Conservation (phyloP, 1,284 basidiomycete genomes). For the Ustilago loliicola region DNA sequence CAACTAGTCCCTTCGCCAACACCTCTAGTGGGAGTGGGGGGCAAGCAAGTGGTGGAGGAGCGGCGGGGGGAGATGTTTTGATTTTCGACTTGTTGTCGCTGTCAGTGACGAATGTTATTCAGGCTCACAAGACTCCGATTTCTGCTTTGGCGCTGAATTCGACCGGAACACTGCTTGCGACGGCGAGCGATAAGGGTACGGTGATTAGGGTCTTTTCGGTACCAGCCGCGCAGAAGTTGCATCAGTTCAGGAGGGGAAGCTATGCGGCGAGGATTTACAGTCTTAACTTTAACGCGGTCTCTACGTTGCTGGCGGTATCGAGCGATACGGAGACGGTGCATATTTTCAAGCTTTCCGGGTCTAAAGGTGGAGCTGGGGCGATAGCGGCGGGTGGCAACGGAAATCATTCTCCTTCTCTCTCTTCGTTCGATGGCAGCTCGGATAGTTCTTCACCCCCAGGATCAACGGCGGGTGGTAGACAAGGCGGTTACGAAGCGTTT, state of each 20-base stretch:
- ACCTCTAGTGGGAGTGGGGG: slow-evolving; percentile 33
- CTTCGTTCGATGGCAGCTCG: slow-evolving; percentile 24
- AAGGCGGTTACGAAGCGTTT: slow-evolving; percentile 71
- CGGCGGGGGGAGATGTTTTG: slow-evolving; percentile 62
- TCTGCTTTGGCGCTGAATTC: slow-evolving; percentile 88
- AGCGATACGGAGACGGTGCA: slow-evolving; percentile 96
- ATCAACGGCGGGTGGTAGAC: slow-evolving; percentile 20
- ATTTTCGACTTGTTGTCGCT: slow-evolving; percentile 89
- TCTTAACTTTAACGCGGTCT: slow-evolving; percentile 90
- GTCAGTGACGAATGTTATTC: slow-evolving; percentile 92
- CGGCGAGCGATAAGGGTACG: slow-evolving; percentile 94
- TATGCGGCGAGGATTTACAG: slow-evolving; percentile 88
- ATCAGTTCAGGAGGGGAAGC: slow-evolving; percentile 92
- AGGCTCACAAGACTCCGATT: slow-evolving; percentile 95
- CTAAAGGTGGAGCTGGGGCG: slow-evolving; percentile 1
- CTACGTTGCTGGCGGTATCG: slow-evolving; percentile 86
- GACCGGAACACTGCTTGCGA: slow-evolving; percentile 90
- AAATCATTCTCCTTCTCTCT: slow-evolving; percentile 13
- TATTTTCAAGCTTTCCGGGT: slow-evolving; percentile 83
- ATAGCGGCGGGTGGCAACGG: slow-evolving; percentile 2
- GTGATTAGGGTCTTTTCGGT: slow-evolving; percentile 95
- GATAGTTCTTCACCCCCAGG: slow-evolving; percentile 33
- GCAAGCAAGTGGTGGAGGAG: background rate
- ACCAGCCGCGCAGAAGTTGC: slow-evolving; percentile 90
- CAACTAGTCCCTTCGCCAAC: slow-evolving; percentile 74